Evolutionary conservation across 768 basidiomycete genomes (phyloP), one percentile per base, ranked within the genome.

Genomic region (Kwoniella botswanensis): DNA sequence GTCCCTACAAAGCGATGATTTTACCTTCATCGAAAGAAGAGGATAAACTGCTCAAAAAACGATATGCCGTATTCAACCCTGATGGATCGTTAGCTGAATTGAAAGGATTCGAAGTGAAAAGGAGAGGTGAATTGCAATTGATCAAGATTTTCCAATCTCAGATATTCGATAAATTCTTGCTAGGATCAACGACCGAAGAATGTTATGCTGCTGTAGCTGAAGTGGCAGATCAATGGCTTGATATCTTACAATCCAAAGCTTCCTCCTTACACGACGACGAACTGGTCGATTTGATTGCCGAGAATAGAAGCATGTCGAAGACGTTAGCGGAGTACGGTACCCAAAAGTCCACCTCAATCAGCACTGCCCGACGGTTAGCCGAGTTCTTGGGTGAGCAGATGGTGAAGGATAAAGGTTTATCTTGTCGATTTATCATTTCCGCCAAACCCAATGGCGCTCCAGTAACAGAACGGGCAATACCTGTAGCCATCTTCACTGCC

Each of bases 121-220:
- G 97, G 66, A 89, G 97, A 67, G 97, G 95, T 46, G 97, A 99
- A 82, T 87, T 98, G 46, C 96, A 98, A 81, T 89, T 98, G 78
- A 95, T 99, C 90, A 99, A 99, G 85, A 96, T 94, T 75, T 99
- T 99, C 88, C 97, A 99, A 82, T 93, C 93, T 1, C 93, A 96
- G 79, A 92, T 99, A 78, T 99, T 99, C 83, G 96, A 97, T 85
- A 96, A 92, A 80, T 99, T 98, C 86, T 85, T 99, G 26, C 89
- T 98, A 0, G 97, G 97, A 0, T 87, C 88, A 2, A 98, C 95
- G 0, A 93, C 92, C 2, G 91, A 96, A 80, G 95, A 98, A 77
- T 99, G 97, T 83, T 98, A 99, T 79, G 89, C 90, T 3, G 93
- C 91, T 1, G 97, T 99, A 24, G 96, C 97, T 1, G 86, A 91